These are phyloP conservation scores for Kluyveromyces sp. DNA, from an alignment of 1,139 yeast genomes.

Conservation along the genomic window DNA sequence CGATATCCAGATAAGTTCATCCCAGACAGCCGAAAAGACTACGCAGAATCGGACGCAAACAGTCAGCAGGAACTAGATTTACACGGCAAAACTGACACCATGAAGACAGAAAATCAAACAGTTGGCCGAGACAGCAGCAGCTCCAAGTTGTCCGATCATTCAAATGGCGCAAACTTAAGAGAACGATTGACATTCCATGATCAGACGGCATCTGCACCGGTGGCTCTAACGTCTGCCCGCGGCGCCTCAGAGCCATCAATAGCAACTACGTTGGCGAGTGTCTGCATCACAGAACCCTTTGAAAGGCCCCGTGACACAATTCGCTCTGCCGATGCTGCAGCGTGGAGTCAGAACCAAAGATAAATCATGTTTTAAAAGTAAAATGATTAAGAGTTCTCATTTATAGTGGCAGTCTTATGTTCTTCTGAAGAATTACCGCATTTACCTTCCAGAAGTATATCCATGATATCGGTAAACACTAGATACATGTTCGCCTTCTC, in stretches of 20 bases:
- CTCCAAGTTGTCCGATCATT: not conserved
- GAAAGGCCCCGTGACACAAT: not conserved
- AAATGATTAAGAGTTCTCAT: not conserved
- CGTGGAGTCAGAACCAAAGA: not conserved
- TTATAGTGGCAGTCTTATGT: not conserved
- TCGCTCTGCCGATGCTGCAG: not conserved
- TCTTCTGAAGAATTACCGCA: not conserved
- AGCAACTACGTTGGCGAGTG: conserved; percentile 15
- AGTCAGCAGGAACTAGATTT: not conserved
- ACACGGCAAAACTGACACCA: not conserved
- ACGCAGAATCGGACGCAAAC: not conserved
- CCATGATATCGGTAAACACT: conserved; percentile 47
- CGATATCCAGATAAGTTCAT: not conserved
- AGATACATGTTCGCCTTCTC: conserved; percentile 36
- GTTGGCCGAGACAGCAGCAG: too few species aligned
- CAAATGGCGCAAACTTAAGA: not conserved
- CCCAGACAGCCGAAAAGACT: too few species aligned
- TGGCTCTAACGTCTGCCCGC: conserved; percentile 4
- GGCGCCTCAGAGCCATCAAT: conserved; percentile 16
- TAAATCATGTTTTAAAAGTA: not conserved
- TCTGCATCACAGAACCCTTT: conserved; percentile 9
- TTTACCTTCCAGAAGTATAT: conserved; percentile 35
- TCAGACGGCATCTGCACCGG: not conserved
- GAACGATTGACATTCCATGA: not conserved
- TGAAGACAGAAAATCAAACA: too few species aligned